Evolutionary conservation across 305 asterid species (phyloP).

Genomic region (Fraxinus sp.): DNA sequence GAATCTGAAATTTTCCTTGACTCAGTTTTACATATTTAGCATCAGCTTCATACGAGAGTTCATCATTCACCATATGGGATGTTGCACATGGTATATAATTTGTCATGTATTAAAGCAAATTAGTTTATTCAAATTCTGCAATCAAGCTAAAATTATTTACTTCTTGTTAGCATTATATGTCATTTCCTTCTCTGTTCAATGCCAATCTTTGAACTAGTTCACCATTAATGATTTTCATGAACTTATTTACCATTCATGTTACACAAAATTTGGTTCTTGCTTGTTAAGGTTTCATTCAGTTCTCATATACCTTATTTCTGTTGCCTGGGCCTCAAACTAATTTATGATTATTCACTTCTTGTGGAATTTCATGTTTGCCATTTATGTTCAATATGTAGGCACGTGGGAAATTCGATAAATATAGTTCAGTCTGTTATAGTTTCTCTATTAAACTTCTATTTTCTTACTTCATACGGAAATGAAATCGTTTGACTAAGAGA

Average conservation of each 20-base stretch:
- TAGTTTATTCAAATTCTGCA: neutral
- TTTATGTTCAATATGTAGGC: neutral
- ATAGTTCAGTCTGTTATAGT: neutral
- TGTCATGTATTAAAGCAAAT: slow-evolving; percentile 4
- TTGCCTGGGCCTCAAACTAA: neutral
- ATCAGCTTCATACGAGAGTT: slow-evolving; percentile 82
- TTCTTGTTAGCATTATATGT: slow-evolving; percentile 6
- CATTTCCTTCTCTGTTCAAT: neutral
- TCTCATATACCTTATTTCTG: slow-evolving; percentile 1
- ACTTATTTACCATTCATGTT: neutral
- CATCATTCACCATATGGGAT: slow-evolving; percentile 96
- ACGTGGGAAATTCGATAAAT: neutral
- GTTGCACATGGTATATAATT: slow-evolving; percentile 75
- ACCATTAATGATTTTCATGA: neutral
- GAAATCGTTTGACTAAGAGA: neutral
- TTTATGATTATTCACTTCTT: neutral
- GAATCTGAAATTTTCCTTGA: slow-evolving; percentile 44
- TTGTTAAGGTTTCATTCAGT: neutral
- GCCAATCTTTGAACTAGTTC: neutral
- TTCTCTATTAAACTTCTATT: neutral
- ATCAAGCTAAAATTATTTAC: neutral
- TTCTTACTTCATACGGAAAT: neutral
- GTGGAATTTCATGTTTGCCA: neutral
- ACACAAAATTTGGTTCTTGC: neutral
- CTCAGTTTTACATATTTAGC: slow-evolving; percentile 72